A percentile compares a stretch with the other conserved stretches of the same genome.
phyloP scores from a whole-genome alignment of 495 filamentous ascomycete species.

The Neurospora intermedia region DNA sequence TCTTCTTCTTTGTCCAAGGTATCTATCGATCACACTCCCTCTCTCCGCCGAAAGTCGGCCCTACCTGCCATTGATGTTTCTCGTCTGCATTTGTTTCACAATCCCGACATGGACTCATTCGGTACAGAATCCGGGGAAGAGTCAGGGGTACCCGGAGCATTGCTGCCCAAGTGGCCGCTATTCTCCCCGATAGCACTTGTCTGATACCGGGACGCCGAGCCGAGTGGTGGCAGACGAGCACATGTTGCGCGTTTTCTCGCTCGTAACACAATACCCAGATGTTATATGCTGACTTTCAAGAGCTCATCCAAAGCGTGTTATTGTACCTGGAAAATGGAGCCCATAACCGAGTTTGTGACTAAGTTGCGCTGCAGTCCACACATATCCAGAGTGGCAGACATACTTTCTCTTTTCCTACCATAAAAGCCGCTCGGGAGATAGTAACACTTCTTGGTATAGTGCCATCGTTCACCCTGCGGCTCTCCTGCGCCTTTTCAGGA shows the following conservation, averaged over 20 bases:
- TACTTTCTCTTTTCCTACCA: neutral
- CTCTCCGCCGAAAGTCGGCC: slow-evolving; percentile 1
- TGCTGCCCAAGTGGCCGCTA: slow-evolving; percentile 37
- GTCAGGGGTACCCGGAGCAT: slow-evolving; percentile 34
- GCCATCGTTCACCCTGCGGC: neutral
- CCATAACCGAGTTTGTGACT: neutral
- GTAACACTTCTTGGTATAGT: neutral
- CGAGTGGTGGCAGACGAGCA: slow-evolving; percentile 6
- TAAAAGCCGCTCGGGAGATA: neutral
- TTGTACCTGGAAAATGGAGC: neutral
- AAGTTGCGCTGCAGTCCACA: neutral
- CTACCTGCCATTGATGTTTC: slow-evolving; percentile 2
- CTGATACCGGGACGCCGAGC: neutral
- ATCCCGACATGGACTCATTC: neutral
- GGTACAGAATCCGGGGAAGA: slow-evolving; percentile 5
- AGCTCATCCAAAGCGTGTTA: neutral
- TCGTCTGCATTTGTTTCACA: neutral
- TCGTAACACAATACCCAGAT: neutral
- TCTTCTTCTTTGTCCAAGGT: neutral
- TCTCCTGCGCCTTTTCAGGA: neutral
- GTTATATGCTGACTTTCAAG: neutral
- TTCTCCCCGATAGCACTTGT: neutral
- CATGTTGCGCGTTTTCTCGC: neutral
- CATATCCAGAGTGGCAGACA: neutral
- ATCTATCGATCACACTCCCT: neutral